Evolutionary conservation across 257 asterid species (phyloP).

Genomic region (Nicotiana noctiflora): DNA sequence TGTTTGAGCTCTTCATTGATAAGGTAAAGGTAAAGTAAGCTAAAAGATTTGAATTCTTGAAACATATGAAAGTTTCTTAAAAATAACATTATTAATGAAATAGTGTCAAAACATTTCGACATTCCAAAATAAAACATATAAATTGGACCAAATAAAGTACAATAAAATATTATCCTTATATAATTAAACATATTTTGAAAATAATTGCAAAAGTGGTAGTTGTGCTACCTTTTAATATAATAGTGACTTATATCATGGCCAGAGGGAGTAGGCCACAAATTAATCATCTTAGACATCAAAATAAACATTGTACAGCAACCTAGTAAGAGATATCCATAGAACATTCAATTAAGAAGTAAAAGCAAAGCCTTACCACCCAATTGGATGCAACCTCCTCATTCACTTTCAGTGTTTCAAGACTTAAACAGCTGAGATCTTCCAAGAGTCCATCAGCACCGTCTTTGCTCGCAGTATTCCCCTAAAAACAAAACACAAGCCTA

Average conservation of each 20-base stretch:
- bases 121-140: background rate
- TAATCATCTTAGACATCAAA: no score
- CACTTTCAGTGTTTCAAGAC: background rate
- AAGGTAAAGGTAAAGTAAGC: no score
- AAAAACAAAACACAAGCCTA: background rate
- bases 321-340: background rate
- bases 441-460: background rate
- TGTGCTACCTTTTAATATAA: background rate
- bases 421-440: background rate
- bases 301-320: conserved; percentile 2
- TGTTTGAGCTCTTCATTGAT: no score
- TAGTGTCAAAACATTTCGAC: background rate
- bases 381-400: background rate
- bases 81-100: background rate
- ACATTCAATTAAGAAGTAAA: background rate
- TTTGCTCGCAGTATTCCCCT: background rate
- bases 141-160: background rate
- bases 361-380: background rate
- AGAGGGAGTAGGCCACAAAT: background rate
- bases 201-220: background rate
- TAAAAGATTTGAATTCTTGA: no score
- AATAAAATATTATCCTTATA: background rate
- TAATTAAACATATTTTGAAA: background rate
- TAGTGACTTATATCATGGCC: background rate
- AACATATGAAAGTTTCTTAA: background rate